Evolutionary conservation across 2,329 filamentous ascomycete genomes (phyloP), one percentile per base, ranked within the genome.

Genomic region (Aspergillus melleus): DNA sequence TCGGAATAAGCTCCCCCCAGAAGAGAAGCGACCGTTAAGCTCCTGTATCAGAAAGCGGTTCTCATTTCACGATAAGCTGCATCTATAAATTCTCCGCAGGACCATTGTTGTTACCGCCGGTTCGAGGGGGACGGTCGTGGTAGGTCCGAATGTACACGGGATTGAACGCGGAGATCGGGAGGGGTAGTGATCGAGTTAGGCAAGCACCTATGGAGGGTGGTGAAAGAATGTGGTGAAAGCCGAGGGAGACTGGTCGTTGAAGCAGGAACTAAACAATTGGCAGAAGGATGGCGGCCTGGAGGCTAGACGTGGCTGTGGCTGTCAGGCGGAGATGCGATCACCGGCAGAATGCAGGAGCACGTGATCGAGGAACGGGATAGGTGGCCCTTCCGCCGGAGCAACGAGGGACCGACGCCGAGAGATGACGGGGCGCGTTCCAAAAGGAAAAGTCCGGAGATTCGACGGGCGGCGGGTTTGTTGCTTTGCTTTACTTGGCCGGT

Each of bases 1-100:
- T 56, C 26, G 52, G 49, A 53, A 29, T 55, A 52, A 57, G 42
- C 39, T 36, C 49, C 52, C 57, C 52, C 64, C 55, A 57, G 64
- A 56, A 52, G 55, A 59, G 55, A 63, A 69, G 64, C 61, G 63
- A 61, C 60, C 36, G 46, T 55, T 59, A 60, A 58, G 64, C 62
- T 65, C 64, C 66, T 60, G 59, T 55, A 56, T 46, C 49, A 50
- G 39, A 52, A 58, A 58, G 51, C 24, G 52, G 61, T 59, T 57
- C 55, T 71, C 68, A 70, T 70, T 59, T 70, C 68, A 72, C 60
- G 58, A 54, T 59, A 56, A 62, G 57, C 56, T 56, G 64, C 55
- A 55, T 57, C 54, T 56, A 64, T 49, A 49, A 52, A 55, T 52
- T 61, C 58, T 62, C 60, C 52, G 51, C n/a, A 49, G 57, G 55